Conservation (phyloP, 257 asterid species). For the Lithospermum erythrorhizon region DNA sequence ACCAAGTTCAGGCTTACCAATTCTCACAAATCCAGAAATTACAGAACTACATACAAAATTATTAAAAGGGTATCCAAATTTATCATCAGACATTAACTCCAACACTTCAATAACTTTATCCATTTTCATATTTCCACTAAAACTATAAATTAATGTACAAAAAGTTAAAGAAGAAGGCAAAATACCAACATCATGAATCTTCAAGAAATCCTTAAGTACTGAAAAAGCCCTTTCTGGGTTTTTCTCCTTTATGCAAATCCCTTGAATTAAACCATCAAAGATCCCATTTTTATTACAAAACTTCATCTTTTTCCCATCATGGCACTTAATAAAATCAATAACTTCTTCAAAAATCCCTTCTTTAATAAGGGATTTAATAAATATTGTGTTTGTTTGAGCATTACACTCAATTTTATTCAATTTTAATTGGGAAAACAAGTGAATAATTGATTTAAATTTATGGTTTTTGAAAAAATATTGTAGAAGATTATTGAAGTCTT, state of each 20-base stretch:
- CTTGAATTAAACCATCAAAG: constrained; percentile 49
- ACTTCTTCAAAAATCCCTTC: constrained; percentile 45
- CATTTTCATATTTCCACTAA: constrained; percentile 46
- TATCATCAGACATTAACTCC: constrained; percentile 43
- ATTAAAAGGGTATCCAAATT: constrained; percentile 42
- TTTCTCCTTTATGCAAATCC: constrained; percentile 27
- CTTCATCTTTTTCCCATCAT: constrained; percentile 17
- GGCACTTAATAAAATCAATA: constrained; percentile 32
- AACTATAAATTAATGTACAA: constrained; percentile 33
- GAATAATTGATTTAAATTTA: constrained; percentile 36
- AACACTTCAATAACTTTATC: constrained; percentile 54
- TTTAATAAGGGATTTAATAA: constrained; percentile 38
- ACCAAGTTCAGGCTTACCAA: constrained; percentile 67
- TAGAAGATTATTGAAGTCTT: constrained; percentile 48
- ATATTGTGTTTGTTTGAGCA: constrained; percentile 29
- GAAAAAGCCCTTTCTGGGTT: constrained; percentile 52
- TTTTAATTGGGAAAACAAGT: constrained; percentile 40
- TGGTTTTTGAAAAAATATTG: constrained; percentile 30
- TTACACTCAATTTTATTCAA: constrained; percentile 30
- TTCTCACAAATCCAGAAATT: constrained; percentile 56
- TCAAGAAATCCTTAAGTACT: constrained; percentile 30
- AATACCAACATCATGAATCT: constrained; percentile 18
- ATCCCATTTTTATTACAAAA: constrained; percentile 26
- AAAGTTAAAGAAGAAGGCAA: constrained; percentile 62
- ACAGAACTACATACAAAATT: constrained; percentile 70